phyloP scores from a whole-genome alignment of 495 filamentous ascomycete genomes.

The Aspergillus avenaceus region DNA sequence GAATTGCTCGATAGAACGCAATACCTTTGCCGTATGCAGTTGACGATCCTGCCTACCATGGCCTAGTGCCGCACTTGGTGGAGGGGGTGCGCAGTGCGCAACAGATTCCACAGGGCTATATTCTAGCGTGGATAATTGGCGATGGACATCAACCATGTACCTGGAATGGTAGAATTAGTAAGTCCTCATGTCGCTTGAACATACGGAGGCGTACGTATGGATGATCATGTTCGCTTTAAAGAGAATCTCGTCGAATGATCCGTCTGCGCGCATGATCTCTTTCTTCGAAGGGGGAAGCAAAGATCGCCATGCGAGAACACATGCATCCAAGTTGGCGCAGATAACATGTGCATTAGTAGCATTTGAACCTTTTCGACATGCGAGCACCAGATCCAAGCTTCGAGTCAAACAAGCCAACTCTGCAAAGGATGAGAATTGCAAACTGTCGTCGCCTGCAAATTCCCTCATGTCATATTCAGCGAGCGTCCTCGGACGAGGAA shows the following conservation, averaged over 20 bases:
- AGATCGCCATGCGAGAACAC: constrained; percentile 12
- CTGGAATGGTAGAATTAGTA: constrained; percentile 2
- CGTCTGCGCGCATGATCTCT: constrained; percentile 11
- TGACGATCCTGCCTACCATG: constrained; percentile 9
- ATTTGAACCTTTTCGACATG: background rate
- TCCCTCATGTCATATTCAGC: constrained; percentile 19
- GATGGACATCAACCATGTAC: constrained; percentile 18
- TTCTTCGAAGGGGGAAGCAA: constrained; percentile 11
- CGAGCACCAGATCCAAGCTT: constrained; percentile 12
- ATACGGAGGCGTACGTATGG: constrained; percentile 8
- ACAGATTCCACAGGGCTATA: constrained; percentile 16
- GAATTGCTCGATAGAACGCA: constrained; percentile 13
- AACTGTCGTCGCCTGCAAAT: constrained; percentile 10
- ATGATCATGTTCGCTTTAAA: constrained; percentile 21
- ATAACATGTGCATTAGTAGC: constrained; percentile 5
- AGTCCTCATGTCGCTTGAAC: background rate
- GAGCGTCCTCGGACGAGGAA: constrained; percentile 9
- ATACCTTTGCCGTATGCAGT: constrained; percentile 17
- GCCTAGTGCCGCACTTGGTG: constrained; percentile 7
- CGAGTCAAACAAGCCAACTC: constrained; percentile 15
- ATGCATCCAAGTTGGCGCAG: constrained; percentile 12
- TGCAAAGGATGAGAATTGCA: constrained; percentile 17
- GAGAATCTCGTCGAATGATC: constrained; percentile 18
- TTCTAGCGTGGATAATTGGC: constrained; percentile 12
- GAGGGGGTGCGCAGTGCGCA: constrained; percentile 11